Evolutionary conservation across 2,329 filamentous ascomycete species (phyloP).

Genomic region (Ascochyta lentis): DNA sequence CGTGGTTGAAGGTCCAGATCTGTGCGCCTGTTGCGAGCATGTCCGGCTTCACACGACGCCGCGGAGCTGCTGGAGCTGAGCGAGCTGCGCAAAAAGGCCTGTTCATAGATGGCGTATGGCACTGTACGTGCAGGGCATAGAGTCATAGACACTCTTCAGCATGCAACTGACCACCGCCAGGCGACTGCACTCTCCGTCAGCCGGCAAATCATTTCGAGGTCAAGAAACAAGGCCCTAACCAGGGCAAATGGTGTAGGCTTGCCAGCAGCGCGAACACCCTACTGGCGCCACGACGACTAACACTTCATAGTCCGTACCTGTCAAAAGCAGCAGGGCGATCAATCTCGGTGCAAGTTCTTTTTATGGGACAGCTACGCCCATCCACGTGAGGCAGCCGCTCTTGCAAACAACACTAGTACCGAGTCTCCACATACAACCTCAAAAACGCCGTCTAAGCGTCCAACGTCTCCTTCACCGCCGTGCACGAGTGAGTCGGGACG

Average conservation of each 20-base stretch:
- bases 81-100: constrained; percentile 24
- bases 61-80: constrained; percentile 14
- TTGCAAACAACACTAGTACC: constrained; percentile 57
- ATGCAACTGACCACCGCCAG: constrained; percentile 36
- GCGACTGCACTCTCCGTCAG: constrained; percentile 62
- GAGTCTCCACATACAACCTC: constrained; percentile 22
- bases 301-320: constrained; percentile 60
- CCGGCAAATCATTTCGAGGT: constrained; percentile 63
- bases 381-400: constrained; percentile 55
- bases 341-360: constrained; percentile 62
- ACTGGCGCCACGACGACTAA: constrained; percentile 12
- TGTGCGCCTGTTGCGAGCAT: constrained; percentile 20
- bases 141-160: neutral
- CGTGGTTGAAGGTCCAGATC: neutral
- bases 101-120: constrained; percentile 37
- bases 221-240: constrained; percentile 64
- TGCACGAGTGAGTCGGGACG: constrained; percentile 23
- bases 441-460: constrained; percentile 26
- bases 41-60: constrained; percentile 22
- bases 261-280: neutral
- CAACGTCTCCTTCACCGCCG: constrained; percentile 27
- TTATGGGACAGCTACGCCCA: constrained; percentile 64
- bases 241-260: constrained; percentile 58
- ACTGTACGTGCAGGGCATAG: constrained; percentile 26
- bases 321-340: constrained; percentile 55